These are phyloP conservation scores for Arthrobotrys sphaeroides DNA, from an alignment of 2,329 filamentous ascomycete genomes.

Conservation along the genomic window DNA sequence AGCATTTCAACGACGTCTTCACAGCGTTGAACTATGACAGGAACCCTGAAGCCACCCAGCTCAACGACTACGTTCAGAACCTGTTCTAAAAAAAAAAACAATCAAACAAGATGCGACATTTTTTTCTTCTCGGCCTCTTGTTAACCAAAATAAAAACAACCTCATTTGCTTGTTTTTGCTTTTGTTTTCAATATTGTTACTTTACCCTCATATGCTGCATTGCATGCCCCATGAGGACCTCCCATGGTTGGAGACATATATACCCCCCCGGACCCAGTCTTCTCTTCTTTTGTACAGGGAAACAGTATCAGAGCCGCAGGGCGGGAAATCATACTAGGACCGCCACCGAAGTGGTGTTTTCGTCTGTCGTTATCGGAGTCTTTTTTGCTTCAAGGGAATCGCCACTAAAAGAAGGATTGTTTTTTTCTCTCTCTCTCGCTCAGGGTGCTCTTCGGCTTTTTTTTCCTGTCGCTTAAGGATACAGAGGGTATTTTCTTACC, in stretches of 20 bases:
- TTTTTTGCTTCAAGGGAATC: slow-evolving; percentile 10
- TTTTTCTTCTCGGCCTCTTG: neutral
- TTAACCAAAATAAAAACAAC: neutral
- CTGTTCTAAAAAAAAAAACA: slow-evolving; percentile 8
- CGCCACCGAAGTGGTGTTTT: slow-evolving; percentile 12
- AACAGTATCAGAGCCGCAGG: slow-evolving; percentile 35
- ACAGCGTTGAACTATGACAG: slow-evolving; percentile 42
- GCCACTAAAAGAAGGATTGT: slow-evolving; percentile 12
- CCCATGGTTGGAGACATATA: slow-evolving; percentile 14
- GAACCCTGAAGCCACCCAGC: slow-evolving; percentile 10
- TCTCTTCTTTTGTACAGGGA: slow-evolving; percentile 42
- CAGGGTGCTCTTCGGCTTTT: slow-evolving; percentile 8
- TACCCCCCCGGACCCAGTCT: slow-evolving; percentile 1
- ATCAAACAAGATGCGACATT: neutral
- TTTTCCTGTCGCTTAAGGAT: neutral
- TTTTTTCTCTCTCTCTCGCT: neutral
- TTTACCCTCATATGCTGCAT: slow-evolving; percentile 14
- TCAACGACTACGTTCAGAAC: slow-evolving; percentile 38
- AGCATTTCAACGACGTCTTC: slow-evolving; percentile 48
- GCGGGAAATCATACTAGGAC: slow-evolving; percentile 23
- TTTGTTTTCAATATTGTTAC: slow-evolving; percentile 1
- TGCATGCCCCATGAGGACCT: neutral
- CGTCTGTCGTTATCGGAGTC: slow-evolving; percentile 36
- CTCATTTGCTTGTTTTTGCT: neutral
- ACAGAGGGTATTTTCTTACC: too few species aligned